Evolutionary conservation across 306 rosid genomes (phyloP), one percentile per base, ranked within the genome.

Genomic region (Geum urbanum): DNA sequence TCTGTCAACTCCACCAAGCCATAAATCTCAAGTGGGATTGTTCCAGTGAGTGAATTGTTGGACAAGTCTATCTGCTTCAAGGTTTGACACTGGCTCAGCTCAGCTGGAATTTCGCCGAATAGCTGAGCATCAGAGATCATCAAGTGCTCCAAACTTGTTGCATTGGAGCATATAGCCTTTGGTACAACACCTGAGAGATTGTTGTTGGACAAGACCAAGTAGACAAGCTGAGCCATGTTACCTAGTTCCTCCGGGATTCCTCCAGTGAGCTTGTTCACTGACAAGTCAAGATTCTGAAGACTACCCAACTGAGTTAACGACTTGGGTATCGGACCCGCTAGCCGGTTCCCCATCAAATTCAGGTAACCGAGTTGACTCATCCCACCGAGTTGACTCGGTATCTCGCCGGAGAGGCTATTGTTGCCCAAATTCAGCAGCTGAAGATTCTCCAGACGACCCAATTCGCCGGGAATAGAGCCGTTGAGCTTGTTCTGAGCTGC

Each of bases 41-140:
- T 77, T 9, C 97, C 97, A 62, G 80, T 91, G 48, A 94, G 80
- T 13, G 77, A 66, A 77, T 94, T 94, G 89, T 83, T 86, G 35
- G 99, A 94, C 79, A 94, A 87, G 52, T 94, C 99, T 9, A 94
- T 87, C 57, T 91, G 99, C 40, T 76, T 87, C 67, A 94, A 60
- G 2, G 96, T 77, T 8, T 73, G 81, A 59, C 99, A 94, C 8
- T 82, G 88, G 55, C 77, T 78, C 76, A 94, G 16, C 46, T 87
- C 95, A 15, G 49, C 75, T 9, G 99, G 99, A 66, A 94, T 84
- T 65, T 84, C 86, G 55, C 97, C 97, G 43, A 43, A 67, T 13
- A 94, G 65, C 80, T 74, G 87, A 46, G 72, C 69, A 48, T 83
- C 83, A 8, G 97, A 80, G 13, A 94, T 37, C 70, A 86, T 49